phyloP scores from a whole-genome alignment of 257 asterid genomes.

The Dorcoceras hygrometricum region DNA sequence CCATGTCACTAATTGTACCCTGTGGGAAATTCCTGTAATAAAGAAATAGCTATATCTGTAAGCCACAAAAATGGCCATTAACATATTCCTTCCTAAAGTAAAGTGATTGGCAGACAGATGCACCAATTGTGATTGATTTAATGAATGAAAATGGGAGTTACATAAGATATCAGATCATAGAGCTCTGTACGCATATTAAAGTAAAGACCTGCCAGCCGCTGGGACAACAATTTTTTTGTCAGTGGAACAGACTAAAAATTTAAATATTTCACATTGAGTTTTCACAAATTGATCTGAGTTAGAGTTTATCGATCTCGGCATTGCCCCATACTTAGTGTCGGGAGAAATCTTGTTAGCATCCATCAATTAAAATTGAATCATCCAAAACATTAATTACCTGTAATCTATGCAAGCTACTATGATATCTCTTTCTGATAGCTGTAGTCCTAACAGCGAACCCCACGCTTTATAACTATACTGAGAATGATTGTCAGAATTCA shows the following conservation, averaged over 20 bases:
- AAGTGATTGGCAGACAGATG: neutral
- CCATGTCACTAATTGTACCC: conserved; percentile 93
- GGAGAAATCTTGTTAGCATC: neutral
- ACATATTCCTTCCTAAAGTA: neutral
- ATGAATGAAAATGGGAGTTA: neutral
- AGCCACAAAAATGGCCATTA: neutral
- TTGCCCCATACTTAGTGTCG: too few relatives aligned
- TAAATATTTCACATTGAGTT: neutral
- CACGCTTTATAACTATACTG: conserved; percentile 88
- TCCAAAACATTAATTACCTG: conserved; percentile 47
- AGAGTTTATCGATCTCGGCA: neutral
- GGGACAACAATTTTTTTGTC: too few relatives aligned
- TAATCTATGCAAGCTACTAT: conserved; percentile 98
- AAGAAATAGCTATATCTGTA: neutral
- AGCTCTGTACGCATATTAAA: neutral
- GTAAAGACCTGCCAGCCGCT: neutral
- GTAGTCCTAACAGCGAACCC: conserved; percentile 95
- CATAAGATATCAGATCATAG: neutral
- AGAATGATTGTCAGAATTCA: conserved; percentile 21
- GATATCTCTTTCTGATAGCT: conserved; percentile 84
- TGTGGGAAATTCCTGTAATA: conserved; percentile 93
- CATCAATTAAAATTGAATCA: neutral
- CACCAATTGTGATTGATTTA: neutral
- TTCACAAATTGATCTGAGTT: neutral
- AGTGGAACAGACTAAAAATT: neutral